Evolutionary conservation across 192 early-diverging fungal genomes (phyloP).

Genomic region (Radiomyces spectabilis): DNA sequence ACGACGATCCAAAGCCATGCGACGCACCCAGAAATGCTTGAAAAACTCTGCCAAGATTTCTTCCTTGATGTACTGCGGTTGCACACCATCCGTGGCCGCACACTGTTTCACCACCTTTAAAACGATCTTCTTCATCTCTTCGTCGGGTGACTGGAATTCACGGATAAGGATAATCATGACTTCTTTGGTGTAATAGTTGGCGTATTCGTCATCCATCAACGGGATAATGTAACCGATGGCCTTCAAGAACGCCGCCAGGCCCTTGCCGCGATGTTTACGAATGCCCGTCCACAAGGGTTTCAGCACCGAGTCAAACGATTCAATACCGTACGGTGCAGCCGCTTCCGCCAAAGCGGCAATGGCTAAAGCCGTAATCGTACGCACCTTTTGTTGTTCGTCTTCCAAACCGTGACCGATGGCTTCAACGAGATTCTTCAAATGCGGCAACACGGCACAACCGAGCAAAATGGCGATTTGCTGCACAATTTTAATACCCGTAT

Average conservation of each 20-base stretch:
- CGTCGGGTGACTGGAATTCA: conserved; percentile 96
- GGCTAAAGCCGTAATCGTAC: conserved; percentile 90
- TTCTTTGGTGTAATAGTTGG: conserved; percentile 90
- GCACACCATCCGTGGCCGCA: conserved; percentile 87
- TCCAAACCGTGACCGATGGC: conserved; percentile 85
- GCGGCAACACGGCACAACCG: conserved; percentile 91
- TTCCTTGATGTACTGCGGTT: conserved; percentile 73
- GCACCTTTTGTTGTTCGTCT: conserved; percentile 96
- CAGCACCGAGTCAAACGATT: conserved; percentile 89
- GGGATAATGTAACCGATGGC: conserved; percentile 99
- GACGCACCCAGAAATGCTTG: conserved; percentile 94
- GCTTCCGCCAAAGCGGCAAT: conserved; percentile 95
- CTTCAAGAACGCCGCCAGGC: conserved; percentile 94
- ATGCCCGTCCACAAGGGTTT: conserved; percentile 90
- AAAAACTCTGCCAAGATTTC: conserved; percentile 95
- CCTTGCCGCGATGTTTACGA: conserved; percentile 91
- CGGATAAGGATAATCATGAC: conserved; percentile 89
- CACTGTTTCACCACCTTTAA: conserved; percentile 97
- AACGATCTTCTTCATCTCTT: conserved; percentile 98
- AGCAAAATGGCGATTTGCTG: conserved; percentile 95
- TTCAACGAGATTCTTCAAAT: conserved; percentile 87
- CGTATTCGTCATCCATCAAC: conserved; percentile 92
- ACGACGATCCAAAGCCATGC: conserved; percentile 93
- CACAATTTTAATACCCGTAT: conserved; percentile 96
- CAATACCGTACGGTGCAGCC: conserved; percentile 97